Percentiles rank a stretch among this genome's conserved stretches.
These are phyloP conservation scores for Coemansia sp. DNA, from an alignment of 371 early-diverging fungal species.

Conservation along the genomic window DNA sequence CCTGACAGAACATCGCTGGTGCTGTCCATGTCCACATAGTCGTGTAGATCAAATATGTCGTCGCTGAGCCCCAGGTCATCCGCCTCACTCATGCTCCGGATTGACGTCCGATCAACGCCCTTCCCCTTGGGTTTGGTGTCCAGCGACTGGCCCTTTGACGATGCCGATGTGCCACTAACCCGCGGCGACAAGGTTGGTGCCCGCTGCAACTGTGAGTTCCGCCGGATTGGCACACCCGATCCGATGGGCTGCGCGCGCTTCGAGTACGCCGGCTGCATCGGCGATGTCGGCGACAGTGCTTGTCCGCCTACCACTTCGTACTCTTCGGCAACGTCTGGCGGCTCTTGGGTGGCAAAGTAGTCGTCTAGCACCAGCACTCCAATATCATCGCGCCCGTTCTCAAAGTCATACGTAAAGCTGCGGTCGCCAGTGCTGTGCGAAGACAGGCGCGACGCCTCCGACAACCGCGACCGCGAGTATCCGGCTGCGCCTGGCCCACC, in stretches of 20 bases:
- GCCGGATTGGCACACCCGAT: conserved; percentile 9
- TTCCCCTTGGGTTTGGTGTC: conserved; percentile 25
- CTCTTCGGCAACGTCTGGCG: conserved; percentile 32
- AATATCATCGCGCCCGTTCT: conserved; percentile 43
- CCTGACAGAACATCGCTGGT: conserved; percentile 19
- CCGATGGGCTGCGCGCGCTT: background rate
- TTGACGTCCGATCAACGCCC: background rate
- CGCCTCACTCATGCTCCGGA: conserved; percentile 5
- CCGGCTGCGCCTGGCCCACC: conserved; percentile 1
- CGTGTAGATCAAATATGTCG: conserved; percentile 27
- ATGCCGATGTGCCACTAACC: background rate
- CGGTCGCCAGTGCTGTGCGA: conserved; percentile 19
- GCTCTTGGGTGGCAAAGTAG: conserved; percentile 39
- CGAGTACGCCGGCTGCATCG: conserved; percentile 38
- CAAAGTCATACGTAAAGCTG: conserved; percentile 46
- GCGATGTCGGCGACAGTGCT: conserved; percentile 36
- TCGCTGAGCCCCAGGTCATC: conserved; percentile 32
- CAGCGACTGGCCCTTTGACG: conserved; percentile 14
- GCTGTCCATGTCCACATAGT: conserved; percentile 38
- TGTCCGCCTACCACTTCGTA: conserved; percentile 46
- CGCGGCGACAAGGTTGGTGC: background rate
- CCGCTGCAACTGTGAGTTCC: background rate
- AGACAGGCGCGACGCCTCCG: conserved; percentile 9
- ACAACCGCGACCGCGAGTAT: conserved; percentile 9
- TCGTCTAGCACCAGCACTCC: conserved; percentile 31